Percentiles rank a stretch among this genome's conserved stretches.
Conservation (phyloP, 305 asterid species). For the Solanum hybrid region DNA sequence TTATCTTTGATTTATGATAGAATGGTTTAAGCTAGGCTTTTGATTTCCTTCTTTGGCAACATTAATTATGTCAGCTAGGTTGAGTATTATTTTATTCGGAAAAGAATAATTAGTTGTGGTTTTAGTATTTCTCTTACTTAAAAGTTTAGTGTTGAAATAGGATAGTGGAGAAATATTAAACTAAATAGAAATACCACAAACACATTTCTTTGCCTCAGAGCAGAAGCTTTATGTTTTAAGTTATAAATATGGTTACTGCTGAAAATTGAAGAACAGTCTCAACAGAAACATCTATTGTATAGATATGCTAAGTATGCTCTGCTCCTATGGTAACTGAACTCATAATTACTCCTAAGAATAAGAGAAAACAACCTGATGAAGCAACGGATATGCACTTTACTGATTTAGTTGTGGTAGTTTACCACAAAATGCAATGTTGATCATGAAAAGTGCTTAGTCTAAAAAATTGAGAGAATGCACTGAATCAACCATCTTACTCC, state of each 20-base stretch:
- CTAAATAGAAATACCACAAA: not conserved
- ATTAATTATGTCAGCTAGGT: not conserved
- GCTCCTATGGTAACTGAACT: not conserved
- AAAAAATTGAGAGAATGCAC: not conserved
- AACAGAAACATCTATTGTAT: not conserved
- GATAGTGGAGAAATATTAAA: not conserved
- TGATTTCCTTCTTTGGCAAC: not conserved
- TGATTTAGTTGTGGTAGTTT: not conserved
- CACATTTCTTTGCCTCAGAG: not conserved
- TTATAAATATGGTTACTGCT: not conserved
- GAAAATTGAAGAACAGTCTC: not conserved
- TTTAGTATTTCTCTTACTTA: not conserved
- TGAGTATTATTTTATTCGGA: not conserved
- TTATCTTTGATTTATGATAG: not conserved
- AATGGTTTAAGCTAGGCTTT: not conserved
- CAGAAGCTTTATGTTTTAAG: not conserved
- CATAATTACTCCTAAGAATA: not conserved
- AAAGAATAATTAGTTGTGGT: not conserved
- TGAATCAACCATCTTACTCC: not conserved
- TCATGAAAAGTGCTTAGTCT: not conserved
- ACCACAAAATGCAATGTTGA: not conserved
- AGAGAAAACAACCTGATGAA: not conserved
- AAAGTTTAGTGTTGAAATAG: not conserved
- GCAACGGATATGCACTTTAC: not conserved
- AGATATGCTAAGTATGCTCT: not conserved